Evolutionary conservation across 208 protist species (phyloP).

Genomic region (Novymonas esmeraldas): DNA sequence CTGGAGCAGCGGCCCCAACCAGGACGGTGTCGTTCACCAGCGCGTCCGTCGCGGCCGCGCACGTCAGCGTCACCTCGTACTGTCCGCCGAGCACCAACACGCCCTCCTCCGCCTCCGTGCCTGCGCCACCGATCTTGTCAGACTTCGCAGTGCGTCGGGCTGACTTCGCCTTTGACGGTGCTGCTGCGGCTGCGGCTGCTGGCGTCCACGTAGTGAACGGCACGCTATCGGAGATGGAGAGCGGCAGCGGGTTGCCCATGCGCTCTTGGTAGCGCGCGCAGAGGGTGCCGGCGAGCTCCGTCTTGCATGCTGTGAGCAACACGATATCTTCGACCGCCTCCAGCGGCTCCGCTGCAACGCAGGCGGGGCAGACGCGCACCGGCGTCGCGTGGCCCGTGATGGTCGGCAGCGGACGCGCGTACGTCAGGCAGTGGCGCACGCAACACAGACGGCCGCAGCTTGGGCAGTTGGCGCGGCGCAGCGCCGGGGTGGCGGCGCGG

Average conservation of each 20-base stretch:
- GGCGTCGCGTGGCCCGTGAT: conserved; percentile 25
- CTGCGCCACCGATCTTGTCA: background rate
- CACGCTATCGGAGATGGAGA: conserved; percentile 33
- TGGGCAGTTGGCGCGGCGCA: conserved; percentile 68
- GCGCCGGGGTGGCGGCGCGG: conserved; percentile 27
- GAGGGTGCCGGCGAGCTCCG: conserved; percentile 66
- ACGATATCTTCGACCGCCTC: conserved; percentile 78
- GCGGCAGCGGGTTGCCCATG: conserved; percentile 64
- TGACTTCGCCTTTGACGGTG: conserved; percentile 8
- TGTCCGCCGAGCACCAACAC: conserved; percentile 18
- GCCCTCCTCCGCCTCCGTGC: conserved; percentile 4
- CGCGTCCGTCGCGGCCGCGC: conserved; percentile 7
- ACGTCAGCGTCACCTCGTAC: conserved; percentile 31
- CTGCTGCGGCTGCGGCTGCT: conserved; percentile 9
- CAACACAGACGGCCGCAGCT: conserved; percentile 74
- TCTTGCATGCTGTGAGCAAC: conserved; percentile 60
- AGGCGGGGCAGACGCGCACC: conserved; percentile 54
- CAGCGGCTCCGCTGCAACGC: conserved; percentile 55
- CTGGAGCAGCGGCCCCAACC: conserved; percentile 10
- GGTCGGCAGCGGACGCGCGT: conserved; percentile 60
- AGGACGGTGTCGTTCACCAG: conserved; percentile 27
- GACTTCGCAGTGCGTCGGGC: background rate
- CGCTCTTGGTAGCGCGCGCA: conserved; percentile 54
- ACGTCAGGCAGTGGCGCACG: conserved; percentile 50
- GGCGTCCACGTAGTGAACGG: conserved; percentile 30